Evolutionary conservation across 257 asterid species (phyloP).

Genomic region (Solanum ossicruentum): DNA sequence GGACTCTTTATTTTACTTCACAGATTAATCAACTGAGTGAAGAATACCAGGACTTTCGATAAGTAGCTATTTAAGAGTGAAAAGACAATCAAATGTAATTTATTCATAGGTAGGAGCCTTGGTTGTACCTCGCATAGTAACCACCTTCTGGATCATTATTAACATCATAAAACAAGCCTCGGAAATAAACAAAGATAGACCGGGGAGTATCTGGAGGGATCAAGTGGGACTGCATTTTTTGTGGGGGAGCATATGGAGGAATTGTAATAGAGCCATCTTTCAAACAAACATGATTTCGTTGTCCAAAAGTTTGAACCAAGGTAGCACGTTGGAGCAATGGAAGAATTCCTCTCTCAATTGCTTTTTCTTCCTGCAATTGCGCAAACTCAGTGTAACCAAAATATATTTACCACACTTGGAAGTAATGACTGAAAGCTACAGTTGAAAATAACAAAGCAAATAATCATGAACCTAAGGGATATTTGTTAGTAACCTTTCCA

Average conservation of each 20-base stretch:
- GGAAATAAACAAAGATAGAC: constrained; percentile 85
- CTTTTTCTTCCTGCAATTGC: constrained; percentile 69
- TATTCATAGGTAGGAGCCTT: background rate
- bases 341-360: constrained; percentile 87
- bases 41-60: background rate
- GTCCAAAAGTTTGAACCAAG: constrained; percentile 90
- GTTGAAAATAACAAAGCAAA: background rate
- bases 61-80: background rate
- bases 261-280: constrained; percentile 67
- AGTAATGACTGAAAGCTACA: background rate
- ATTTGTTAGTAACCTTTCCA: background rate
- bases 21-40: background rate
- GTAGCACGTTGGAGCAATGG: constrained; percentile 69
- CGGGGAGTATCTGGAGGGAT: constrained; percentile 83
- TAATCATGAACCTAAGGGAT: background rate
- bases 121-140: constrained; percentile 63
- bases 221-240: constrained; percentile 80
- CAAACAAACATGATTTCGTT: constrained; percentile 76
- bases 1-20: background rate
- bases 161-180: constrained; percentile 79
- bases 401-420: background rate
- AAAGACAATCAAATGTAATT: background rate
- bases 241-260: constrained; percentile 94
- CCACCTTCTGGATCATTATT: constrained; percentile 91
- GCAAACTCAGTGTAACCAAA: background rate